Conservation (phyloP, 345 rosid genomes). For the Punica granatum region DNA sequence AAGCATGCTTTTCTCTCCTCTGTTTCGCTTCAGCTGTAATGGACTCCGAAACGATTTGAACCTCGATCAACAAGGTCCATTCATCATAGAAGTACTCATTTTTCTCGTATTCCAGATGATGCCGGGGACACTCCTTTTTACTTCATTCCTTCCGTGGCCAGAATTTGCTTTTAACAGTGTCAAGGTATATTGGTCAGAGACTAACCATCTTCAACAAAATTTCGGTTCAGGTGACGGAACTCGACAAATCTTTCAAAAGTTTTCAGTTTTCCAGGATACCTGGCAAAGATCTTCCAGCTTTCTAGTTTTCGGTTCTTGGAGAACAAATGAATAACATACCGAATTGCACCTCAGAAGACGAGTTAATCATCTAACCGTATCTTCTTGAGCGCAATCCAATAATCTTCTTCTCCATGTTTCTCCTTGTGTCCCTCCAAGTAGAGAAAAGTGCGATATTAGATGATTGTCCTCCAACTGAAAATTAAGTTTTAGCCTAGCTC, state of each 20-base stretch:
- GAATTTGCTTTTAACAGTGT: not conserved
- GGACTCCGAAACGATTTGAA: not conserved
- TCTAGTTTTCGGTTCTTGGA: not conserved
- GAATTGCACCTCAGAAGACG: not conserved
- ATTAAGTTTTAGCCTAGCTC: constrained; percentile 16
- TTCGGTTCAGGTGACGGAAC: not conserved
- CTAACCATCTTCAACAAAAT: not conserved
- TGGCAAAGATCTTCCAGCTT: not conserved
- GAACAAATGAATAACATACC: not conserved
- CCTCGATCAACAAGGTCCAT: not conserved
- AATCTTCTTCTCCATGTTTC: not conserved
- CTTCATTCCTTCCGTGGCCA: not conserved
- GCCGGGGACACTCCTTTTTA: not conserved
- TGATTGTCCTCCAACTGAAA: not conserved
- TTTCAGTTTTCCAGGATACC: not conserved
- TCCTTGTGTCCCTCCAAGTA: not conserved
- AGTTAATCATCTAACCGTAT: not conserved
- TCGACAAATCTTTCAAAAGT: not conserved
- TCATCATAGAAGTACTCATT: not conserved
- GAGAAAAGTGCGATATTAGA: not conserved
- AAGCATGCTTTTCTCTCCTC: not conserved
- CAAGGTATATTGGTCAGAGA: not conserved
- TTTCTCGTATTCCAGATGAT: not conserved
- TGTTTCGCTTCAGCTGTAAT: not conserved
- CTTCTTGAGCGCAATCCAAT: not conserved